A percentile compares a stretch with the other conserved stretches of the same genome.
These are phyloP conservation scores for Axilococcus clingmanii DNA, from an alignment of 139 green algal genomes.

Conservation along the genomic window DNA sequence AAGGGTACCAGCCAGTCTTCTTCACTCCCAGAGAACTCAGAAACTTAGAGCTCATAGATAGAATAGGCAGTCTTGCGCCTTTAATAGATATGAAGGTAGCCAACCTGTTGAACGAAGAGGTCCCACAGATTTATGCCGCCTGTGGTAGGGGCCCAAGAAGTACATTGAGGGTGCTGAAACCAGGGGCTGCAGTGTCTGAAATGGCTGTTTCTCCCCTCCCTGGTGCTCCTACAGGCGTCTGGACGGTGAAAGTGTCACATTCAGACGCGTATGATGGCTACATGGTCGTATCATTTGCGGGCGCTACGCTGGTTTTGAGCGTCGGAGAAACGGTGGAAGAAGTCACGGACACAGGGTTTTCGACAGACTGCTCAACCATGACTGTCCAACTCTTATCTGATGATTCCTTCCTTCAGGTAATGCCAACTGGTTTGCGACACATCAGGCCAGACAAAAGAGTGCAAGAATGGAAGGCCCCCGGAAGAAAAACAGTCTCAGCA, in stretches of 20 bases:
- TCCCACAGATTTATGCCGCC: constrained; percentile 82
- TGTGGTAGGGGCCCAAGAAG: constrained; percentile 73
- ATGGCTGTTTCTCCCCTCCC: constrained; percentile 85
- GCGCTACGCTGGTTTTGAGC: constrained; percentile 81
- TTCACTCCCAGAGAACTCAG: constrained; percentile 80
- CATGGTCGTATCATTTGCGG: constrained; percentile 96
- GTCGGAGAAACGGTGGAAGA: constrained; percentile 98
- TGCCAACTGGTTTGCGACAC: constrained; percentile 83
- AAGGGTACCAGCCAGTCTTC: constrained; percentile 48
- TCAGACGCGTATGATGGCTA: constrained; percentile 82
- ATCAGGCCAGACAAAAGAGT: constrained; percentile 82
- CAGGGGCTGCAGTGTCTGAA: constrained; percentile 80
- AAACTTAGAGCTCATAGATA: constrained; percentile 88
- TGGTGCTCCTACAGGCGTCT: constrained; percentile 81
- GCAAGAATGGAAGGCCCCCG: constrained; percentile 93
- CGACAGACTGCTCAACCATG: constrained; percentile 70
- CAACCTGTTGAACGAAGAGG: constrained; percentile 72
- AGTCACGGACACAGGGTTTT: constrained; percentile 89
- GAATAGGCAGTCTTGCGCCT: constrained; percentile 75
- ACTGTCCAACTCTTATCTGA: constrained; percentile 78
- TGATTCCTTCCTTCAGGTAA: constrained; percentile 86
- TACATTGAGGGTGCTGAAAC: constrained; percentile 78
- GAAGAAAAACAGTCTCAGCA: constrained; percentile 49
- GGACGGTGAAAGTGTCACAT: constrained; percentile 52
- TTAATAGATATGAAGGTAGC: constrained; percentile 87